Percentiles rank a stretch among this genome's conserved stretches.
Conservation (phyloP, 495 filamentous ascomycete genomes). For the Hyaloscypha finlandica region DNA sequence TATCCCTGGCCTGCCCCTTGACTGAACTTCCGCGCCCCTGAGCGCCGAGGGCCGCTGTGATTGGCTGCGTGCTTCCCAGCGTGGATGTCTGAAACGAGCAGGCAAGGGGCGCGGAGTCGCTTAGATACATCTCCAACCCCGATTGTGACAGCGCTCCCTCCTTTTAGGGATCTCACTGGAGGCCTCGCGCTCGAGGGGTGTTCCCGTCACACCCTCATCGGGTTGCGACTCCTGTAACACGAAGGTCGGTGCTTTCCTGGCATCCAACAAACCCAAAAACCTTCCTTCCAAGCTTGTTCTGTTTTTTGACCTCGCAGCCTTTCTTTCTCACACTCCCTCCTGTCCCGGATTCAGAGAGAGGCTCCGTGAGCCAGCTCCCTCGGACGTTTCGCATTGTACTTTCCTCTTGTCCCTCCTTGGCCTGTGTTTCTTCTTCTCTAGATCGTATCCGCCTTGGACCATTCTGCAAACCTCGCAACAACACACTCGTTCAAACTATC, state of each 20-base stretch:
- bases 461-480: constrained; percentile 65
- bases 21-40: background rate
- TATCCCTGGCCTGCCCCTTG: background rate
- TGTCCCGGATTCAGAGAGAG: constrained; percentile 6
- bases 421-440: constrained; percentile 7
- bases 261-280: background rate
- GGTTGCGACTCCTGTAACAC: constrained; percentile 11
- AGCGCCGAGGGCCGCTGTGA: background rate
- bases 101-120: background rate
- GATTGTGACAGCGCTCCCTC: background rate
- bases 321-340: constrained; percentile 11
- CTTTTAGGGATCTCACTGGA: background rate
- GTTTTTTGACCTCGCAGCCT: constrained; percentile 14
- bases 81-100: background rate
- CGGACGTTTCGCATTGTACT: constrained; percentile 24
- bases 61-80: background rate
- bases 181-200: background rate
- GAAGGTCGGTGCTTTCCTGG: constrained; percentile 9
- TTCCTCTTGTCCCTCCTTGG: constrained; percentile 26
- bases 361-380: constrained; percentile 19
- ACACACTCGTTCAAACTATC: constrained; percentile 49
- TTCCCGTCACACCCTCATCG: constrained; percentile 2
- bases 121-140: constrained; percentile 6
- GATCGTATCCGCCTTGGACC: background rate
- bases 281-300: constrained; percentile 15